Base-by-base conservation (phyloP, 345 rosid genomes). In the Toxicodendron radicans region DNA sequence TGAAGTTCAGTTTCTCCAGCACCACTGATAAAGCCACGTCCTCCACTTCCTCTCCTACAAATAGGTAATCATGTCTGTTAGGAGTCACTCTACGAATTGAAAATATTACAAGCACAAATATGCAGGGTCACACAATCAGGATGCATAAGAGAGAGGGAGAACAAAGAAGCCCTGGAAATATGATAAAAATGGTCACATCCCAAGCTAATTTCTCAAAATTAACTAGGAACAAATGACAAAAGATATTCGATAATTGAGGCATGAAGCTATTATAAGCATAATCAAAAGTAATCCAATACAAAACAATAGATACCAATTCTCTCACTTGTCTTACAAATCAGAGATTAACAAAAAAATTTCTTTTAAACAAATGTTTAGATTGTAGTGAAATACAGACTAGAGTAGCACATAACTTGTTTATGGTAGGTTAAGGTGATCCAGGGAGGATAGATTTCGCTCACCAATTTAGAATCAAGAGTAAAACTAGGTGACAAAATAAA, bases 1-100 rank as follows among this genome's bases (percentile, higher is more conserved):
- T 95, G 98, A 78, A 95, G 95, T 82, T 95, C 98, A 75, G 98
- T 95, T 87, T 95, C 98, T 78, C 99, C 99, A 61, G 99, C 98
- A 79, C 98, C 98, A 83, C 99, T 90, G 2, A 90, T 86, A 68
- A 92, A 92, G 70, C 99, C 99, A 75, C 75, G 85, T 75, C 97
- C 97, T 59, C 91, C 93, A 73, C 97, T 89, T 87, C 94, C 97
- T 87, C 97, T 95, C 97, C 99, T 95, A 85, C 78, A 85, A 51
- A 74, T 58, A 58, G 71, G 69, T 76, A 60, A 45, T 17, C 53
- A 77, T 52, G 65, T 21, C 59, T 18, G 21, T 43, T n/a, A 35
- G 56, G 45, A 77, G 41, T 35, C 17, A 54, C 64, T 69, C 35
- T 10, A 77, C 35, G n/a, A 65, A 58, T 46, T 32, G 49, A 54